Base-by-base conservation (phyloP, 2,329 filamentous ascomycete genomes). In the Fusarium redolens region DNA sequence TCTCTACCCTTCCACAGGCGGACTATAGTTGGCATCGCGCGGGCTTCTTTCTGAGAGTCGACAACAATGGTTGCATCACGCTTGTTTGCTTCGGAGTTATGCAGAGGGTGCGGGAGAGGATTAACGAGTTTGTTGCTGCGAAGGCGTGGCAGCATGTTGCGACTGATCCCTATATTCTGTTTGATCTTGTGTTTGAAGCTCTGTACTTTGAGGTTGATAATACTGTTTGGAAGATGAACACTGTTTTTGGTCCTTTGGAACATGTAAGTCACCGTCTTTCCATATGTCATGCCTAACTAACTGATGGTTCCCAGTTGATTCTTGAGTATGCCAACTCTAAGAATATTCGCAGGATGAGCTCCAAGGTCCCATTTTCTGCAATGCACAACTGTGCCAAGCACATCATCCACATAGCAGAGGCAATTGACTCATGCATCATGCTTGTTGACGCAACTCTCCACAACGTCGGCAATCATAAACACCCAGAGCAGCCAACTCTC, bases 351-450 rank as follows among this genome's bases (percentile, higher is more conserved):
- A 78, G 76, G 54, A 75, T 78, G 67, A 78, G 70, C 54, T 74
- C 74, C 64, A 76, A 75, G 44, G 57, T 78, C 3, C 78, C 75
- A 7, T 78, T 80, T 40, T 69, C 75, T 3, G 78, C 75, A 3
- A 71, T 79, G 51, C 78, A 80, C 61, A 77, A 78, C 52, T 79
- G 78, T 41, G 73, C 74, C 60, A 80, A 80, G 52, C 78, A 80
- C 45, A 78, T 78, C n/a, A 74, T 78, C 4, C 75, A 79, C 45
- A 72, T 80, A 4, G 68, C 69, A n/a, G 78, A 79, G 37, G 78
- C 77, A 20, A 74, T 80, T 11, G 76, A 78, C 14, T 77, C 78
- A 1, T 79, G 73, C 25, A 30, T 79, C 15, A 55, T 80, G 75
- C 57, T 78, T 8, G 72, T 76, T 0, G 77, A 80, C 12, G 60